Evolutionary conservation across 2,329 filamentous ascomycete genomes (phyloP).

Genomic region (Ilyonectria mors-panacis): DNA sequence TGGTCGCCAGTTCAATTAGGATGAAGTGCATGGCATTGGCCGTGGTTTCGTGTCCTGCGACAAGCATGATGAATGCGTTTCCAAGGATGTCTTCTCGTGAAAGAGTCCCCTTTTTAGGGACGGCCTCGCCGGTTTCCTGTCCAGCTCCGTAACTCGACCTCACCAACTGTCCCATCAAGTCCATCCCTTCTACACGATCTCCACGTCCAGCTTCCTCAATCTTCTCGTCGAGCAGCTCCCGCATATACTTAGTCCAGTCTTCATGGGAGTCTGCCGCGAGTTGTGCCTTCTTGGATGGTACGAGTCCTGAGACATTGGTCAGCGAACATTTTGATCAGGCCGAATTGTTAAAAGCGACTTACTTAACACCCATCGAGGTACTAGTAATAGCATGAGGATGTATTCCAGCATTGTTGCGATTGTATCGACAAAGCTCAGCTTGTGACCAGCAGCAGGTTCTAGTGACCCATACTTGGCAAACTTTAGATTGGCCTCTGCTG

Average conservation of each 20-base stretch:
- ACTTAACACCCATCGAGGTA: conserved; percentile 71
- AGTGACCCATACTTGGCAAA: conserved; percentile 65
- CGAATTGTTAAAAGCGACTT: conserved; percentile 42
- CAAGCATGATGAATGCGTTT: conserved; percentile 77
- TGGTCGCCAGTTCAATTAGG: conserved; percentile 76
- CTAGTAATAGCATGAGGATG: conserved; percentile 73
- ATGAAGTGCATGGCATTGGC: conserved; percentile 83
- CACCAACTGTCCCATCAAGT: conserved; percentile 67
- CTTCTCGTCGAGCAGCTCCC: conserved; percentile 77
- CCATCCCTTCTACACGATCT: conserved; percentile 61
- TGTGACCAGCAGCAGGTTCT: conserved; percentile 66
- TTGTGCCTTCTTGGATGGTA: conserved; percentile 67
- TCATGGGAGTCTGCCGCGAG: conserved; percentile 67
- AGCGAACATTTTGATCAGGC: conserved; percentile 10
- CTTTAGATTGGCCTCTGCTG: conserved; percentile 59
- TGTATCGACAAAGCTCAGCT: conserved; percentile 76
- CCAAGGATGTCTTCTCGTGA: conserved; percentile 77
- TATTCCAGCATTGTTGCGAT: conserved; percentile 74
- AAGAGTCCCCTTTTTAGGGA: conserved; percentile 56
- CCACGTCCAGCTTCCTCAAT: conserved; percentile 57
- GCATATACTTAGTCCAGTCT: conserved; percentile 80
- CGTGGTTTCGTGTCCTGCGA: conserved; percentile 87
- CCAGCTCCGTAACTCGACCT: conserved; percentile 55
- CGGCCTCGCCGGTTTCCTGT: conserved; percentile 7
- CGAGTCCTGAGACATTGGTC: conserved; percentile 49